Percentiles rank a stretch among this genome's conserved stretches.
Evolutionary conservation across 768 basidiomycete genomes (phyloP).

Genomic region (Hemileccinum rubropunctum): DNA sequence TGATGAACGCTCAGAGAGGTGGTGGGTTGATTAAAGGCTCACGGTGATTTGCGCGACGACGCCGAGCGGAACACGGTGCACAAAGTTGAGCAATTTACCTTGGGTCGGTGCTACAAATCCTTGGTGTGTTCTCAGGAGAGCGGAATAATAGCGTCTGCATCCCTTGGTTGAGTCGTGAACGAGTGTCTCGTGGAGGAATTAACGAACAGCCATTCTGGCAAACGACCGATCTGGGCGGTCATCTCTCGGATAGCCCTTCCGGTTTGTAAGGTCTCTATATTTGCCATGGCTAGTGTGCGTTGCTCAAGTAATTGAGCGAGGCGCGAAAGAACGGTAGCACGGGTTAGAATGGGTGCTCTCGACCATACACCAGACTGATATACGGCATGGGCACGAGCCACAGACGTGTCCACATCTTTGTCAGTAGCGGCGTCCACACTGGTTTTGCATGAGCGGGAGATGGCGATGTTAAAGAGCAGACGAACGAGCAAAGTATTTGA

Average conservation of each 20-base stretch:
- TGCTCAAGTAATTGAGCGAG: constrained; percentile 63
- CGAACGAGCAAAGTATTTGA: constrained; percentile 55
- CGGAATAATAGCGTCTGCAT: constrained; percentile 71
- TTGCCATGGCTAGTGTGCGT: constrained; percentile 55
- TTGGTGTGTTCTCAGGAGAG: constrained; percentile 68
- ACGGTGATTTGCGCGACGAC: constrained; percentile 91
- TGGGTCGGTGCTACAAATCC: constrained; percentile 73
- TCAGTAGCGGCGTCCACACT: constrained; percentile 57
- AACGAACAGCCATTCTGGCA: constrained; percentile 85
- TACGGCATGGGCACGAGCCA: constrained; percentile 51
- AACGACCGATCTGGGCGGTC: constrained; percentile 69
- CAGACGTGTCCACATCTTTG: constrained; percentile 49
- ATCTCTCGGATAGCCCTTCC: constrained; percentile 84
- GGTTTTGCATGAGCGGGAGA: not conserved
- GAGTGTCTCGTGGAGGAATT: not conserved
- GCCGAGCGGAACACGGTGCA: constrained; percentile 76
- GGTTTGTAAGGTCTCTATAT: constrained; percentile 71
- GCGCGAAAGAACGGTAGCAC: constrained; percentile 62
- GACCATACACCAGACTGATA: constrained; percentile 78
- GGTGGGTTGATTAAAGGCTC: constrained; percentile 14
- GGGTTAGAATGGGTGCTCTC: constrained; percentile 49
- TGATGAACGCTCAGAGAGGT: not conserved
- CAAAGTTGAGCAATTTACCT: constrained; percentile 76
- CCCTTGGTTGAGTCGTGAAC: constrained; percentile 1
- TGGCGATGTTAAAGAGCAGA: constrained; percentile 4